phyloP scores from a whole-genome alignment of 495 filamentous ascomycete genomes.

The Podospora anserina region DNA sequence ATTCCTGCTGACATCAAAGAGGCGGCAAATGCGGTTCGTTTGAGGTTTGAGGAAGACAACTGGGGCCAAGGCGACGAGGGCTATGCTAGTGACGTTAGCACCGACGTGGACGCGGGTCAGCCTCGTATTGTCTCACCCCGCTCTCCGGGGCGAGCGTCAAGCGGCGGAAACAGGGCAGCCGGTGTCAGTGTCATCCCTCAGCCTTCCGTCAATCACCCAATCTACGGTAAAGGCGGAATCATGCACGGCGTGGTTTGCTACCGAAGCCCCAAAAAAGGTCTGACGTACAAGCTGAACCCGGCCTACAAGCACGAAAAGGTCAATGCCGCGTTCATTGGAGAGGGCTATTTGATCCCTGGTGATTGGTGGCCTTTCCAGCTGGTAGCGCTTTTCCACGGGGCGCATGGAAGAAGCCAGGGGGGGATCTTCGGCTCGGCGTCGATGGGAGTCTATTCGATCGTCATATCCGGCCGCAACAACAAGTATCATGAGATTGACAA shows the following conservation, averaged over 20 bases:
- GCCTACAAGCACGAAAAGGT: constrained; percentile 13
- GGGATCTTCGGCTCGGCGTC: constrained; percentile 45
- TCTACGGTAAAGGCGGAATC: constrained; percentile 34
- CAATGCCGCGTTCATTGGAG: constrained; percentile 40
- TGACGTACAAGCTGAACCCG: constrained; percentile 31
- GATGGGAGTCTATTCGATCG: constrained; percentile 46
- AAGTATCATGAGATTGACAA: constrained; percentile 45
- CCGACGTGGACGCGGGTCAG: background rate
- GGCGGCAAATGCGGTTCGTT: background rate
- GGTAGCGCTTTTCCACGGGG: constrained; percentile 48
- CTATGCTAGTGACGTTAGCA: background rate
- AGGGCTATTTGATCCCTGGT: constrained; percentile 45
- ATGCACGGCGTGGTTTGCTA: constrained; percentile 41
- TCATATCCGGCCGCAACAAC: constrained; percentile 35
- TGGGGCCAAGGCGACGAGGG: background rate
- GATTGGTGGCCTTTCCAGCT: constrained; percentile 52
- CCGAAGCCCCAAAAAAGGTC: background rate
- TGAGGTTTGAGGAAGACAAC: background rate
- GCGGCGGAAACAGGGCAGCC: too few species aligned
- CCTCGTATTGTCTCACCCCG: background rate
- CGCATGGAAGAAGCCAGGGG: constrained; percentile 42
- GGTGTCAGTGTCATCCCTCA: constrained; percentile 2
- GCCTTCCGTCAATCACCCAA: constrained; percentile 28
- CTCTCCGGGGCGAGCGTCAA: too few species aligned
- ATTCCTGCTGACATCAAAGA: background rate